Conservation (phyloP, 345 rosid genomes). For the Aquilaria yunnanensis region DNA sequence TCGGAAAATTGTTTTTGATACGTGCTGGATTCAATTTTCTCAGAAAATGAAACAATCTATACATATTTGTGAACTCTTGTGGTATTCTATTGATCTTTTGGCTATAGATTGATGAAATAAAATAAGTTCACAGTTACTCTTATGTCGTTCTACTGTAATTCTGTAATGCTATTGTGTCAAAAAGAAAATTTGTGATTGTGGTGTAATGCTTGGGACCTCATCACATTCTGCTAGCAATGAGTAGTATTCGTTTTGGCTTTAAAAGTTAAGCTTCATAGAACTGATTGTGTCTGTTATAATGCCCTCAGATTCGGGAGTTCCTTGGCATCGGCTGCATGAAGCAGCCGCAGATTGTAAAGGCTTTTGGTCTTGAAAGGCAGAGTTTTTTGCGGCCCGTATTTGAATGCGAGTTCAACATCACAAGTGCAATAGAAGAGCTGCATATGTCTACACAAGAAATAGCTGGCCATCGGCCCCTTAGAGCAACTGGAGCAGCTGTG, state of each 20-base stretch:
- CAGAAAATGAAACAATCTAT: neutral
- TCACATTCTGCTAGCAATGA: too few species aligned
- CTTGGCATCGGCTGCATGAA: constrained; percentile 43
- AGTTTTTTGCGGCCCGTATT: constrained; percentile 70
- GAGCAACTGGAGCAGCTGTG: constrained; percentile 84
- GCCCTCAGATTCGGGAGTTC: constrained; percentile 52
- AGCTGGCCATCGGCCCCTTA: constrained; percentile 71
- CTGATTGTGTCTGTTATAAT: constrained; percentile 1
- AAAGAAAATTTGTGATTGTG: too few species aligned
- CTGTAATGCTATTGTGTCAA: too few species aligned
- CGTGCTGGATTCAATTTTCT: neutral
- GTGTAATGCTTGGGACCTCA: too few species aligned
- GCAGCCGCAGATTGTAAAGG: constrained; percentile 50
- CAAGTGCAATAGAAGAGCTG: constrained; percentile 80
- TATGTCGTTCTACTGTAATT: too few species aligned
- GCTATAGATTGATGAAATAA: too few species aligned
- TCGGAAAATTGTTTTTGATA: neutral
- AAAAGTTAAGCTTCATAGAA: neutral
- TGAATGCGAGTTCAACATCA: constrained; percentile 84
- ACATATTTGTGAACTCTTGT: neutral
- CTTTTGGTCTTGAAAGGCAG: constrained; percentile 49
- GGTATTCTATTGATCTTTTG: neutral
- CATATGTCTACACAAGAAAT: constrained; percentile 22
- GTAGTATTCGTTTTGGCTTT: too few species aligned
- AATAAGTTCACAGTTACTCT: too few species aligned